Base-by-base conservation (phyloP, 2,329 filamentous ascomycete genomes). In the Colletotrichum musae region DNA sequence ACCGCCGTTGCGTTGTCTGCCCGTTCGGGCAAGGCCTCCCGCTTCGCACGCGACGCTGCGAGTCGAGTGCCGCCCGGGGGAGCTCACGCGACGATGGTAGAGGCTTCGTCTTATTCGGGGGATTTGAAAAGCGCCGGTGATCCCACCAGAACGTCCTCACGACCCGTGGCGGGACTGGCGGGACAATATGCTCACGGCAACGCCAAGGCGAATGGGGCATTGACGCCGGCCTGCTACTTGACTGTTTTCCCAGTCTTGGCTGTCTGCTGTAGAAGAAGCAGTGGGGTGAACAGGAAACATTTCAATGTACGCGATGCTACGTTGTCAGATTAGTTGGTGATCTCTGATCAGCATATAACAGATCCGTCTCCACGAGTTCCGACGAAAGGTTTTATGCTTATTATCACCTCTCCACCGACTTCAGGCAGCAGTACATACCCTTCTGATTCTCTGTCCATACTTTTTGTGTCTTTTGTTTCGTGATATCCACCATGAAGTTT, bases 401-500 rank as follows among this genome's bases (percentile, higher is more conserved):
- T 18, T 6, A 18, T 6, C 18, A 60, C 18, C 48, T 24, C 18
- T 65, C 41, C 39, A 54, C 39, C 16, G 13, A 12, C 7, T 43
- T 6, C 24, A 9, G 6, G 24, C 10, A 12, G 48, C 32, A 54
- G n/a, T 10, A 18, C 32, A 36, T 36, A 36, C 32, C 9, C 0
- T 43, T 43, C 12, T 41, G 18, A 6, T 26, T 16, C 16, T 53
- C 7, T 58, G 59, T 64, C 32, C 5, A 52, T 58, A 58, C 53
- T 5, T 2, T 2, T 39, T 24, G 21, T 7, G 45, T 12, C 2
- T 2, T 41, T 1, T 1, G 18, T 13, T n/a, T 43, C 10, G 2
- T 10, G 10, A 10, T 21, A 7, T 7, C 26, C 39, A 45, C 12
- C 10, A 71, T 71, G 70, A 70, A 59, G 58, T 16, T 70, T 41